Conservation (phyloP, 2,329 filamentous ascomycete species). For the Xylariaceae sp. region DNA sequence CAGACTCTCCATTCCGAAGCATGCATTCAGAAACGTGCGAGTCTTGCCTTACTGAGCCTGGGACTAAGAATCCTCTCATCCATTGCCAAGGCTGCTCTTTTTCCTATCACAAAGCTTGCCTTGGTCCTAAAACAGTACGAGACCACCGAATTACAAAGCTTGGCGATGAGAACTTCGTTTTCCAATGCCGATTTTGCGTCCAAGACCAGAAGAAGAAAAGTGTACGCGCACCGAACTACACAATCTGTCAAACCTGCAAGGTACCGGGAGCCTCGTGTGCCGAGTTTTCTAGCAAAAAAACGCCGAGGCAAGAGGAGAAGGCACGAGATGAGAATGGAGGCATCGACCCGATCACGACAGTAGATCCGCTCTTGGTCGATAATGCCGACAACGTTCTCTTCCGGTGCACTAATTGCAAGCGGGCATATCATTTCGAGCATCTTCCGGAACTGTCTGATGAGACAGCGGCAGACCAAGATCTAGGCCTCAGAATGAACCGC, state of each 20-base stretch:
- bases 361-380: conserved; percentile 62
- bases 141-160: conserved; percentile 92
- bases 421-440: conserved; percentile 81
- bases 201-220: conserved; percentile 65
- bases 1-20: conserved; percentile 60
- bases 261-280: conserved; percentile 61
- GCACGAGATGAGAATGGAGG: conserved; percentile 73
- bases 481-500: conserved; percentile 53
- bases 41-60: conserved; percentile 55
- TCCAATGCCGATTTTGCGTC: conserved; percentile 87
- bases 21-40: conserved; percentile 69
- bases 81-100: conserved; percentile 87
- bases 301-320: conserved; percentile 75
- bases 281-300: conserved; percentile 68
- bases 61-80: conserved; percentile 64
- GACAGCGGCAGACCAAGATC: conserved; percentile 32
- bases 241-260: conserved; percentile 66
- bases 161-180: conserved; percentile 66
- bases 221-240: conserved; percentile 59
- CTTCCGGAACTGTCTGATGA: conserved; percentile 49
- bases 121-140: conserved; percentile 65
- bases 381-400: conserved; percentile 74
- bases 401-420: conserved; percentile 69
- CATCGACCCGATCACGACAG: conserved; percentile 64
- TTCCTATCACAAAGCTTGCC: conserved; percentile 75